phyloP scores from a whole-genome alignment of 805 yeast species.

The Priceomyces medius region DNA sequence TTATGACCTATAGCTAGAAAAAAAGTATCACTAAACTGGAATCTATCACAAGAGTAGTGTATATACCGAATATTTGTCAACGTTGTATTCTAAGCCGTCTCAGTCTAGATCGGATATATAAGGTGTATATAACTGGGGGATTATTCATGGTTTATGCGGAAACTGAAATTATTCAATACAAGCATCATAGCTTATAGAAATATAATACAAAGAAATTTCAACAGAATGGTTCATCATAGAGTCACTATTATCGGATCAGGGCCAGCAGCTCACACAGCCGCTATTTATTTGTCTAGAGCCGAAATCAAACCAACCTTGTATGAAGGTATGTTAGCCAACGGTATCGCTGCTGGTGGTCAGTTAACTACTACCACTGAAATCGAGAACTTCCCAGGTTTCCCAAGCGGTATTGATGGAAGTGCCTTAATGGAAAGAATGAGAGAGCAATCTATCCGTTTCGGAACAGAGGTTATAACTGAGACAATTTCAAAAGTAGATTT shows the following conservation, averaged over 20 bases:
- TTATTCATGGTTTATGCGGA: background rate
- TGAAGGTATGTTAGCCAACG: constrained; percentile 97
- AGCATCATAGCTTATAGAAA: background rate
- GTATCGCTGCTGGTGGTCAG: constrained; percentile 99
- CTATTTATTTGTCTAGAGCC: constrained; percentile 94
- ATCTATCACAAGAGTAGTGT: too few species aligned
- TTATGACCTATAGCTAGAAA: too few species aligned
- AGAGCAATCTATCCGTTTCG: constrained; percentile 81
- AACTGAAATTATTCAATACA: background rate
- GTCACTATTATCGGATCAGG: constrained; percentile 94
- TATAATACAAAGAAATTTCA: background rate
- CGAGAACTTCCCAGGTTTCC: constrained; percentile 99
- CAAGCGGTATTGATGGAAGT: constrained; percentile 84
- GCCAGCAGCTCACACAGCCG: constrained; percentile 99
- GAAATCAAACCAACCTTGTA: constrained; percentile 90
- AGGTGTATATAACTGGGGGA: background rate
- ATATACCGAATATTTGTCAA: too few species aligned
- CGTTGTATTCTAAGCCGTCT: background rate
- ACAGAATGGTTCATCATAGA: constrained; percentile 72
- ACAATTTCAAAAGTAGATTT: constrained; percentile 92
- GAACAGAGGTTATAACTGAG: constrained; percentile 93
- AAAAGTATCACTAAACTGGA: too few species aligned
- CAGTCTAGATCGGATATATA: constrained; percentile 5
- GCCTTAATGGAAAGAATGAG: constrained; percentile 93
- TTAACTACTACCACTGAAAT: constrained; percentile 97